A percentile compares a stretch with the other conserved stretches of the same genome.
Conservation (phyloP, 2,329 filamentous ascomycete genomes). For the Myotisia sp. region DNA sequence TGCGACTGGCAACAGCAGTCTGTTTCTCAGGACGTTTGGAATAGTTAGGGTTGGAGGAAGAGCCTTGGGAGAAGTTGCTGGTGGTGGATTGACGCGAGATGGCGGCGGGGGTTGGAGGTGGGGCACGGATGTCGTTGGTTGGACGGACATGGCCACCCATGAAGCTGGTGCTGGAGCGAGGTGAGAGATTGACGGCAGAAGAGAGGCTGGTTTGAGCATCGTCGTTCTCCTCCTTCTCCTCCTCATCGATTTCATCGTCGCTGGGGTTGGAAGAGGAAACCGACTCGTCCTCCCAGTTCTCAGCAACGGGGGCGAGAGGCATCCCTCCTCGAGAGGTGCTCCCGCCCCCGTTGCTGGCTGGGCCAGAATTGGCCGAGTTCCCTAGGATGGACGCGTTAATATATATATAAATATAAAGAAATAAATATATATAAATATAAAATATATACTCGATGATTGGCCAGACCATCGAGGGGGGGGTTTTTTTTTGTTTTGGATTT, state of each 20-base stretch:
- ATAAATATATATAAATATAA: no score
- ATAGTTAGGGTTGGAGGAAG: slow-evolving; percentile 11
- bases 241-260: no score
- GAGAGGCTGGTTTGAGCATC: slow-evolving; percentile 14
- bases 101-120: slow-evolving; percentile 54
- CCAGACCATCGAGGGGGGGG: no score
- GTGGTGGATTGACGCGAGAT: slow-evolving; percentile 26
- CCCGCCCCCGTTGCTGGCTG: not conserved
- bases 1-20: slow-evolving; percentile 71
- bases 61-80: slow-evolving; percentile 2
- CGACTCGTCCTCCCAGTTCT: slow-evolving; percentile 67
- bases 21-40: slow-evolving; percentile 66
- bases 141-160: slow-evolving; percentile 17
- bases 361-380: no score
- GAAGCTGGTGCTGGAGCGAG: slow-evolving; percentile 14
- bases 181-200: slow-evolving; percentile 18
- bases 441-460: no score
- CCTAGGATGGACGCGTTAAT: no score
- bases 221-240: slow-evolving; percentile 17
- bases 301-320: slow-evolving; percentile 33
- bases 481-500: no score
- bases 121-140: slow-evolving; percentile 24
- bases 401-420: no score
- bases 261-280: no score
- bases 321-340: not conserved